Evolutionary conservation across 805 yeast genomes (phyloP).

Genomic region (Yarrowia sp.): DNA sequence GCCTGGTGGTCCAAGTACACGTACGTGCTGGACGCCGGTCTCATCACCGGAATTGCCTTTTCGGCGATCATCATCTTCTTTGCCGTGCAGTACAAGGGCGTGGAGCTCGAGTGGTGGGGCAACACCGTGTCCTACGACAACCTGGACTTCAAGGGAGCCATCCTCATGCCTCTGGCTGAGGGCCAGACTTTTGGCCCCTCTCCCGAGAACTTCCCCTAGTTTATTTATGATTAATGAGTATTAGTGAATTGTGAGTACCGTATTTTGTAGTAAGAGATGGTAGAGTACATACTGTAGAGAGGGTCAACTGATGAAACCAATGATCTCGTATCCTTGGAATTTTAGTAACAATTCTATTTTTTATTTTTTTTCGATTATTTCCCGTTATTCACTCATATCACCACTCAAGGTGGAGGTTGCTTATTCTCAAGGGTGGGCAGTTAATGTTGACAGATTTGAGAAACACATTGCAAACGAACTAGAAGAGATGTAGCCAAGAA

Average conservation of each 20-base stretch:
- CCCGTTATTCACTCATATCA: no score
- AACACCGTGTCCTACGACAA: conserved; percentile 46
- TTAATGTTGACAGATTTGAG: neutral
- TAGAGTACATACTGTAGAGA: no score
- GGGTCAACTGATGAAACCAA: no score
- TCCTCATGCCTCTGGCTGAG: conserved; percentile 12
- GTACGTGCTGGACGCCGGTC: conserved; percentile 57
- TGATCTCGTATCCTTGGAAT: no score
- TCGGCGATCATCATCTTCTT: conserved; percentile 57
- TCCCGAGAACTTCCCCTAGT: conserved; percentile 36
- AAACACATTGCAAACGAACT: neutral
- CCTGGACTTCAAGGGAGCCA: conserved; percentile 32
- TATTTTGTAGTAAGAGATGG: no score
- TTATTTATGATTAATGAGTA: neutral
- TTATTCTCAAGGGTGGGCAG: neutral
- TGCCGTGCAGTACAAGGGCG: conserved; percentile 51
- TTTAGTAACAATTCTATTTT: no score
- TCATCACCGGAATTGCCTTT: conserved; percentile 59
- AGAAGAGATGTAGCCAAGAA: neutral
- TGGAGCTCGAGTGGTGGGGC: conserved; percentile 59
- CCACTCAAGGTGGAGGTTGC: neutral
- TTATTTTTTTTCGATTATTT: no score
- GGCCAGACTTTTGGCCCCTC: conserved; percentile 38
- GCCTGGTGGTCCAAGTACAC: conserved; percentile 63
- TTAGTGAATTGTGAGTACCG: neutral